phyloP scores from a whole-genome alignment of 164 flowering plant genomes.

The Nelumbo lutea region DNA sequence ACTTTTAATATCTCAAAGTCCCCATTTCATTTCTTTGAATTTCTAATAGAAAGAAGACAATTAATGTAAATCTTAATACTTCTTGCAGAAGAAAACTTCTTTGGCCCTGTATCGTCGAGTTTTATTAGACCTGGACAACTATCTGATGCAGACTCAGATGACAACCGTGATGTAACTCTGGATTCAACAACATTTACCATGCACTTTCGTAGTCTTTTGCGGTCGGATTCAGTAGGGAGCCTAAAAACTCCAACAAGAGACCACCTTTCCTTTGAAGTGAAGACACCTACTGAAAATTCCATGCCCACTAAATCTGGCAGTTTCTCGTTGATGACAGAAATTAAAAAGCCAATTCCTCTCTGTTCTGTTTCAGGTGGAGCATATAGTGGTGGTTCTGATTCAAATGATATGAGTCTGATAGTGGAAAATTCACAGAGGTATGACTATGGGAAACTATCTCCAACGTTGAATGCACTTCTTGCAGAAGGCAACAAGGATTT shows the following conservation, averaged over 20 bases:
- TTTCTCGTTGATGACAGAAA: constrained; percentile 54
- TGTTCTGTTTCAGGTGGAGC: constrained; percentile 23
- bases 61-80: not conserved
- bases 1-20: not conserved
- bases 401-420: constrained; percentile 80
- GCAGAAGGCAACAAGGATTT: constrained; percentile 37
- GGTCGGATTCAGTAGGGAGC: constrained; percentile 49
- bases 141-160: constrained; percentile 63
- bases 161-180: constrained; percentile 68
- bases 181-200: constrained; percentile 90
- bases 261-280: constrained; percentile 39
- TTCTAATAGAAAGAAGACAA: not conserved
- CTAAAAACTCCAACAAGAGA: constrained; percentile 50
- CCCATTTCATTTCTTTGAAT: not conserved
- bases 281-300: constrained; percentile 36
- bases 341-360: constrained; percentile 26
- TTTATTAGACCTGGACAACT: constrained; percentile 68
- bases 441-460: constrained; percentile 69
- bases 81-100: constrained; percentile 62
- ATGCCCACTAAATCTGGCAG: constrained; percentile 34
- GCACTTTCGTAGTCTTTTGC: constrained; percentile 76
- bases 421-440: constrained; percentile 46
- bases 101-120: constrained; percentile 82
- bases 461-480: constrained; percentile 51
- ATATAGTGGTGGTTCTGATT: constrained; percentile 32